phyloP scores from a whole-genome alignment of 129 eudicot species.

The Lactuca saligna region DNA sequence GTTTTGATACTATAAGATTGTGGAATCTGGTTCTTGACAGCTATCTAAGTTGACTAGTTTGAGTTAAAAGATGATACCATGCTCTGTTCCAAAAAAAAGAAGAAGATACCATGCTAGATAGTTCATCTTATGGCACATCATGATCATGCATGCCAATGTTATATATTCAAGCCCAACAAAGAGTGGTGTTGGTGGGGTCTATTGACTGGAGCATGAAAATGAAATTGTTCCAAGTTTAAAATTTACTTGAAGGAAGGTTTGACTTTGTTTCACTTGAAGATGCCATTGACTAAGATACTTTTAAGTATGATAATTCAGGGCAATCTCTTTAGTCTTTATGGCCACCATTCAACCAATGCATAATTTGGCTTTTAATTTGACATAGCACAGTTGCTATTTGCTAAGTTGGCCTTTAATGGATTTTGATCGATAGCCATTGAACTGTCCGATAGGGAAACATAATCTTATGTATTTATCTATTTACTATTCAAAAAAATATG shows the following conservation, averaged over 20 bases:
- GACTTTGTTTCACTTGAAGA: neutral
- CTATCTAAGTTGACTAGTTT: slow-evolving; percentile 21
- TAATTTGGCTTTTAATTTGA: too few relatives aligned
- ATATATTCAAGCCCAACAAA: slow-evolving; percentile 13
- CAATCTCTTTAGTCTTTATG: too few relatives aligned
- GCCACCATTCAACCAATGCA: too few relatives aligned
- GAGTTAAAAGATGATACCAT: slow-evolving; percentile 37
- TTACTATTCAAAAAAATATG: too few relatives aligned
- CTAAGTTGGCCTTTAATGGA: too few relatives aligned
- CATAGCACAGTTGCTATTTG: too few relatives aligned
- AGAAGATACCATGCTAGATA: slow-evolving; percentile 32
- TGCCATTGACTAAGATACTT: too few relatives aligned
- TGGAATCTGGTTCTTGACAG: slow-evolving; percentile 37
- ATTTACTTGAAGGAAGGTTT: neutral
- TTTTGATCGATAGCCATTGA: too few relatives aligned
- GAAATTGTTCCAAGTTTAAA: neutral
- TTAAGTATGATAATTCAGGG: too few relatives aligned
- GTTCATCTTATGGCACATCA: slow-evolving; percentile 22
- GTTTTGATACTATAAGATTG: slow-evolving; percentile 22
- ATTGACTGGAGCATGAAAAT: neutral
- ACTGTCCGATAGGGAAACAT: too few relatives aligned
- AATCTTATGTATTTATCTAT: too few relatives aligned
- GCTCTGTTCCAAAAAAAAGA: neutral
- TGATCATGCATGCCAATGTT: slow-evolving; percentile 11
- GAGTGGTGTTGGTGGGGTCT: slow-evolving; percentile 3